Base-by-base conservation (phyloP, 2,329 filamentous ascomycete genomes). In the Endoconidiophora polonica region DNA sequence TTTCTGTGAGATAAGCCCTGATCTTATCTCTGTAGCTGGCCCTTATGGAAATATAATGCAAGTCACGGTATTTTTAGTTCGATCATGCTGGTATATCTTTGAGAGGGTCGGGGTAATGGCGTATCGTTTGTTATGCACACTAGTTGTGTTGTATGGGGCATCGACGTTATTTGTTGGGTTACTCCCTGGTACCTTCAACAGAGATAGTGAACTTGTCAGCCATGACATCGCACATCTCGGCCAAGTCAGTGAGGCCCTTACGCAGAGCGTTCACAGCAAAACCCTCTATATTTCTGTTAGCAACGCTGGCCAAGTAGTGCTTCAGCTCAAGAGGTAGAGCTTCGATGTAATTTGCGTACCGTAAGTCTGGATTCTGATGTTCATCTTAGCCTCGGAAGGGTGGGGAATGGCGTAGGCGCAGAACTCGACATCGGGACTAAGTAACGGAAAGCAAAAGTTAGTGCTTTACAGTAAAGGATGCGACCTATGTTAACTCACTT, bases 361-460 rank as follows among this genome's bases (percentile, higher is more conserved):
- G 60, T 91, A 96, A 57, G 90, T 98, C 66, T 98, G 91, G 55
- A 98, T 96, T 59, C 91, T 79, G 55, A 98, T 71, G 61, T 96
- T 94, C 90, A 98, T 94, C 68, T 94, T 91, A 39, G 81, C 71
- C 66, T 98, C 91, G 38, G 88, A 94, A 46, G 91, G 91, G 66
- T 98, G 91, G 26, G 91, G 91, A 54, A 98, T 96, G 5, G 90
- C 86, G 66, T 98, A 98, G 54, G 90, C 91, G 66, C 91, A 96
- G 67, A 98, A 95, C 64, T 98, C 91, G 54, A 98, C 91, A 56
- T 91, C 79, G 26, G 91, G 90, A 64, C 90, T 96, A 56, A 18
- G 16, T 18, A 18, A 48, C 9, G 48, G 33, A 24, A 22, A 6
- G 5, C 3, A 16, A 33, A 12, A 10, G 42, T 50, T 50, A 45